Evolutionary conservation across 73 alveolate species (phyloP).

Genomic region (Blepharisma japonicum): DNA sequence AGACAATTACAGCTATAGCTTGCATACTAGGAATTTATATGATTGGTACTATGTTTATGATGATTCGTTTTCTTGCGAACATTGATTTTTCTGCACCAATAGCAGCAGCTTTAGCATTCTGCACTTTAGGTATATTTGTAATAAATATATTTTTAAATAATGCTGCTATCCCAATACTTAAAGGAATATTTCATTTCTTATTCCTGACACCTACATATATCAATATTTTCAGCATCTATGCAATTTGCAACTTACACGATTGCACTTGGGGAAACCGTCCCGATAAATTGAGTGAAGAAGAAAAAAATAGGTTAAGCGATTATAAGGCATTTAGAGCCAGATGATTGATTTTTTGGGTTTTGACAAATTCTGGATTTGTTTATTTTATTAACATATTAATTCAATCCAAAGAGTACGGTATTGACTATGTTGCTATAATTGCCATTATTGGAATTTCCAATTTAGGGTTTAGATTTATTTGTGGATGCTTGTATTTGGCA

Average conservation of each 20-base stretch:
- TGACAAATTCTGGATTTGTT: conserved; percentile 3
- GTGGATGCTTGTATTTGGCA: no score
- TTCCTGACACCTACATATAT: conserved; percentile 25
- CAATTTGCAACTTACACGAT: conserved; percentile 27
- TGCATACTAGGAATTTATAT: neutral
- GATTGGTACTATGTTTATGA: neutral
- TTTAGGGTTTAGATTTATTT: no score
- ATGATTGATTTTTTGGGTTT: neutral
- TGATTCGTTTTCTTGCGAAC: no score
- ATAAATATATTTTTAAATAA: neutral
- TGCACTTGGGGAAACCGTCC: conserved; percentile 33
- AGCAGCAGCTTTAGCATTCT: neutral
- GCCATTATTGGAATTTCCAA: no score
- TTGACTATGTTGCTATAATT: no score
- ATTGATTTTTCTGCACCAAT: neutral
- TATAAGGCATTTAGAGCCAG: conserved; percentile 6
- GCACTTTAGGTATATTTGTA: neutral
- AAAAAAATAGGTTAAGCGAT: conserved; percentile 3
- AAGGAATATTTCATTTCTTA: neutral
- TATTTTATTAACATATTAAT: neutral
- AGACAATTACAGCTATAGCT: neutral
- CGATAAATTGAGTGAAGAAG: conserved; percentile 22
- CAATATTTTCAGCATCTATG: conserved; percentile 19
- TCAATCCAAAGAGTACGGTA: neutral
- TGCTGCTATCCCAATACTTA: neutral